Base-by-base conservation (phyloP, 2,329 filamentous ascomycete species). In the Coniochaeta prunicola region DNA sequence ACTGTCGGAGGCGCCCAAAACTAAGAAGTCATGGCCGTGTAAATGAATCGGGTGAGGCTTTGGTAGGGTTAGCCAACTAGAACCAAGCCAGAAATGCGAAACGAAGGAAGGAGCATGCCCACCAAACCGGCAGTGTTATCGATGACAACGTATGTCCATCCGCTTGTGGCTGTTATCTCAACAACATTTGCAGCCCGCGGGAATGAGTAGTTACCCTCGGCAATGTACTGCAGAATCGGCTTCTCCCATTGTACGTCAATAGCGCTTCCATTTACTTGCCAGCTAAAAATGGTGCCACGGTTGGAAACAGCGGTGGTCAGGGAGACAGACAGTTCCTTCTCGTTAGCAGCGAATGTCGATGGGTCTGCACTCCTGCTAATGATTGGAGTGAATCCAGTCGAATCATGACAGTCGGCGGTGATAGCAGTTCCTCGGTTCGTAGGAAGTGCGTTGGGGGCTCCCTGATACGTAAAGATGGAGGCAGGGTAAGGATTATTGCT, bases 221-320 rank as follows among this genome's bases (percentile, higher is more conserved):
- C 60, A 15, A 74, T 62, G 55, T 74, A 72, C 60, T 74, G 65
- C 3, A 77, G 67, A 8, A 73, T 71, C 0, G 76, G 76, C 33
- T 73, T 68, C 42, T 71, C 68, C 76, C 76, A 78, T 30, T 73
- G 66, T 6, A 76, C 68, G 24, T 71, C 66, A 56, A 77, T 71
- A 6, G 67, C 57, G 17, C 67, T 65, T 28, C 66, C 65, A 40
- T 72, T 69, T n/a, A 74, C 68, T 40, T 68, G 68, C 72, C 72
- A 74, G 63, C 56, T 64, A 61, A 61, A 57, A 60, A 61, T 60
- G 62, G 59, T 60, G 59, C 62, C 61, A 60, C 62, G 61, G 40
- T 68, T 64, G 36, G 68, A 62, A 30, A 62, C 57, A 4, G 65
- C 60, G 4, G 67, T 64, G 17, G 65, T 64, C 3, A 56, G 42